Evolutionary conservation across 176 grass and related monocot genomes (phyloP).

Genomic region (Thinopyrum elongatum): DNA sequence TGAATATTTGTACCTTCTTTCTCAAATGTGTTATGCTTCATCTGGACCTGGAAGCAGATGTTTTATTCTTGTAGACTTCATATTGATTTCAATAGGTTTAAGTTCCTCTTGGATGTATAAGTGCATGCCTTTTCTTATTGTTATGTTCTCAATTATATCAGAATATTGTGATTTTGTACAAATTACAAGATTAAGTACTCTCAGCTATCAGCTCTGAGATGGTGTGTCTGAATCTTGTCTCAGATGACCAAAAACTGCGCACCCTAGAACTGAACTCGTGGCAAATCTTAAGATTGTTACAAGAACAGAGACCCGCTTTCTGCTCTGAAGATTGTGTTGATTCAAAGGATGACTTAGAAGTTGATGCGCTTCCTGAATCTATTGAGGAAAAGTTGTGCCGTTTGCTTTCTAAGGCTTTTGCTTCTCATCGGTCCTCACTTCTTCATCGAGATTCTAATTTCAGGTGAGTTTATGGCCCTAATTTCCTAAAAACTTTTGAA

Average conservation of each 20-base stretch:
- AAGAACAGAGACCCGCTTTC: conserved; percentile 62
- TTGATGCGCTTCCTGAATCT: conserved; percentile 22
- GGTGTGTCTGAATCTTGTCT: conserved; percentile 26
- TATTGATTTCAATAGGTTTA: not conserved
- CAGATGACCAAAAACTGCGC: conserved; percentile 76
- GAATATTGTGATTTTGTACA: not conserved
- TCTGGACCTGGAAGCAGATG: not conserved
- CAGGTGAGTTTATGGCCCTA: conserved; percentile 38
- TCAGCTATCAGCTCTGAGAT: not conserved
- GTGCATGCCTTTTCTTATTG: not conserved
- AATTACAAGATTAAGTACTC: conserved; percentile 10
- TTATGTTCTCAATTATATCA: not conserved
- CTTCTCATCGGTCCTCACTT: conserved; percentile 43
- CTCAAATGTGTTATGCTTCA: not conserved
- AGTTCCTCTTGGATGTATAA: conserved; percentile 9
- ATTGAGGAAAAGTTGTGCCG: conserved; percentile 48
- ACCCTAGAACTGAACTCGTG: conserved; percentile 79
- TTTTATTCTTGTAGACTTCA: conserved; percentile 8
- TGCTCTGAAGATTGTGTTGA: conserved; percentile 57
- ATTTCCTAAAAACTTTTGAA: not conserved
- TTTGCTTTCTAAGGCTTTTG: conserved; percentile 72
- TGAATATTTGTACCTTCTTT: conserved; percentile 35
- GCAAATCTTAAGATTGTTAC: conserved; percentile 85
- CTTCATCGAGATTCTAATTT: conserved; percentile 40
- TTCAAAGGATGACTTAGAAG: conserved; percentile 19